Conservation (phyloP, 75 land plant species). For the Cryptomeria japonica region DNA sequence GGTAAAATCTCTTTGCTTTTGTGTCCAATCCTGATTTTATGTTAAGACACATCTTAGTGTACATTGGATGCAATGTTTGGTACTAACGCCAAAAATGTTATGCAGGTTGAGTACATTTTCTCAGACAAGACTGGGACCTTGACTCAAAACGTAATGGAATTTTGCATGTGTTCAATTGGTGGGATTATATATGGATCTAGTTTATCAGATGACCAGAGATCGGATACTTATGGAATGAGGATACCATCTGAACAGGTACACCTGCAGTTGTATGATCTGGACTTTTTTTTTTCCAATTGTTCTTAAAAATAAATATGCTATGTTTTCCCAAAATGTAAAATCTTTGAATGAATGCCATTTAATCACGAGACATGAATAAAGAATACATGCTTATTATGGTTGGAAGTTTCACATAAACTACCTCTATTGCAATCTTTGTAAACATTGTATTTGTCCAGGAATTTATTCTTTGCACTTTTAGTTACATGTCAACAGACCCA, state of each 20-base stretch:
- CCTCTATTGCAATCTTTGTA: background rate
- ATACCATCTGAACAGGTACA: constrained; percentile 41
- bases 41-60: background rate
- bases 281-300: background rate
- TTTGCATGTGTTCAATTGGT: constrained; percentile 55
- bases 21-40: background rate
- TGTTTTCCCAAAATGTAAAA: background rate
- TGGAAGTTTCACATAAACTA: background rate
- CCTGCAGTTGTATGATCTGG: background rate
- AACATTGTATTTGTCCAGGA: background rate
- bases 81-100: constrained; percentile 3
- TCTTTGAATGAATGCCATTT: background rate
- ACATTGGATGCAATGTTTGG: background rate
- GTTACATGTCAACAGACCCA: background rate
- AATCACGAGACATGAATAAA: background rate
- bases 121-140: constrained; percentile 62
- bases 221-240: constrained; percentile 28
- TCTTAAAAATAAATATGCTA: constrained; percentile 2
- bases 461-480: constrained; percentile 8
- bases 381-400: background rate
- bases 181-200: constrained; percentile 55
- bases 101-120: constrained; percentile 57
- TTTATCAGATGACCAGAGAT: constrained; percentile 41
- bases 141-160: constrained; percentile 55
- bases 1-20: background rate